phyloP scores from a whole-genome alignment of 345 rosid species.

The Citrus glauca region DNA sequence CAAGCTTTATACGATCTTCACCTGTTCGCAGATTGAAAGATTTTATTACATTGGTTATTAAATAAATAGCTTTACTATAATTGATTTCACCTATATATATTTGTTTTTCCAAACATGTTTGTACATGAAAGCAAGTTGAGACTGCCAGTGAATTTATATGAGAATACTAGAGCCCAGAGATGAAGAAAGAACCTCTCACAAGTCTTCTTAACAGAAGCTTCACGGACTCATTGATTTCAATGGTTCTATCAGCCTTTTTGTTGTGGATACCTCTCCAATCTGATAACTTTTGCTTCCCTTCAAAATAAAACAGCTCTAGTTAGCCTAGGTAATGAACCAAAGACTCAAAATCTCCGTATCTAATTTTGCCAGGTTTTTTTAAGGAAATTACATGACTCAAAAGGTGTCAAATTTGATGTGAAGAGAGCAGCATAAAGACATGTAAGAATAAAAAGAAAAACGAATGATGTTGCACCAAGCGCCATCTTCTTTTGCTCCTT shows the following conservation, averaged over 20 bases:
- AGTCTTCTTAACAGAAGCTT: conserved; percentile 15
- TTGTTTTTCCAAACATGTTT: neutral
- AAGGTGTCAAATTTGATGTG: neutral
- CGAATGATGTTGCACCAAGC: conserved; percentile 4
- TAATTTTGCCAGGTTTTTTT: neutral
- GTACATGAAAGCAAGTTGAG: neutral
- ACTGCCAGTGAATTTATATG: neutral
- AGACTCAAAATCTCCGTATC: neutral
- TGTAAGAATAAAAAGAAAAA: conserved; percentile 6
- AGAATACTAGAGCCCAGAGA: neutral
- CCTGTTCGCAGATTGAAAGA: conserved; percentile 10
- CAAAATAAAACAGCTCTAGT: neutral
- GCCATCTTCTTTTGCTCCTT: conserved; percentile 4
- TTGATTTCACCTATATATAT: too few species aligned
- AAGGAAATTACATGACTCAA: conserved; percentile 17
- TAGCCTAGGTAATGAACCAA: neutral
- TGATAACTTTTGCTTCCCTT: conserved; percentile 15
- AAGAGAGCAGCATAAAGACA: conserved; percentile 11
- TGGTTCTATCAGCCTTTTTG: neutral
- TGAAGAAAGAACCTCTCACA: conserved; percentile 7
- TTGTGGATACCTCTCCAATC: conserved; percentile 2
- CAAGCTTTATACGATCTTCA: conserved; percentile 25
- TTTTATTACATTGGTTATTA: neutral
- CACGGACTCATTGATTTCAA: neutral
- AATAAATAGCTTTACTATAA: neutral